A percentile compares a stretch with the other conserved stretches of the same genome.
These are phyloP conservation scores for Botryotinia globosa DNA, from an alignment of 2,329 filamentous ascomycete species.

Conservation along the genomic window DNA sequence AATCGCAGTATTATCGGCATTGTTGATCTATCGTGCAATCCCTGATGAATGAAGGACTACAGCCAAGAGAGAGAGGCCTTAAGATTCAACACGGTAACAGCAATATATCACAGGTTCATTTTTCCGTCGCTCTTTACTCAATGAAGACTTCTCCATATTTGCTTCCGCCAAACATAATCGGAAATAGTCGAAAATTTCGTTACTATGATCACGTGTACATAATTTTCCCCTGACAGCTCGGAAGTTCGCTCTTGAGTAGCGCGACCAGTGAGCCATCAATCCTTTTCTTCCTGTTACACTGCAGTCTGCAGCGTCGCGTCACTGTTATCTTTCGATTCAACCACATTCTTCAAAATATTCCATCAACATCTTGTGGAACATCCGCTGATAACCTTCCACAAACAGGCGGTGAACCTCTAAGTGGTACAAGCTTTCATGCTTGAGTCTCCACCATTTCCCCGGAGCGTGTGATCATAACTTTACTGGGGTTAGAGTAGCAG, in stretches of 20 bases:
- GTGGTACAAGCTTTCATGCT: constrained; percentile 1
- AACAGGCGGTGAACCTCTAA: constrained; percentile 14
- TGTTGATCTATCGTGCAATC: background rate
- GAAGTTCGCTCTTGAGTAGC: background rate
- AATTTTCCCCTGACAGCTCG: background rate
- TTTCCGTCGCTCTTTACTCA: background rate
- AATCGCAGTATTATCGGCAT: background rate
- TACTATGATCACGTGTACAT: background rate
- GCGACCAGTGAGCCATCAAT: background rate
- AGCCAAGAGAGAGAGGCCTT: background rate
- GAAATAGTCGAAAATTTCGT: background rate
- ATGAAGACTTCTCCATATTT: background rate
- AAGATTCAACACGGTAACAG: accelerated
- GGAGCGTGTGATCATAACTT: constrained; percentile 18
- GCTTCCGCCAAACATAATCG: background rate
- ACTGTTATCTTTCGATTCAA: background rate
- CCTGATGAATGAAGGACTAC: background rate
- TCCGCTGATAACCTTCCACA: background rate
- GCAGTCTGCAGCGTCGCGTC: background rate
- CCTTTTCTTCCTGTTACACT: background rate
- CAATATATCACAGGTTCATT: background rate
- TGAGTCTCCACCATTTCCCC: constrained; percentile 17
- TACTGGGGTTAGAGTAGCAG: background rate
- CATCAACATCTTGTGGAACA: background rate
- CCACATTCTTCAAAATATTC: background rate